phyloP scores from a whole-genome alignment of 768 basidiomycete species.

The Macrolepiota dolichaula region DNA sequence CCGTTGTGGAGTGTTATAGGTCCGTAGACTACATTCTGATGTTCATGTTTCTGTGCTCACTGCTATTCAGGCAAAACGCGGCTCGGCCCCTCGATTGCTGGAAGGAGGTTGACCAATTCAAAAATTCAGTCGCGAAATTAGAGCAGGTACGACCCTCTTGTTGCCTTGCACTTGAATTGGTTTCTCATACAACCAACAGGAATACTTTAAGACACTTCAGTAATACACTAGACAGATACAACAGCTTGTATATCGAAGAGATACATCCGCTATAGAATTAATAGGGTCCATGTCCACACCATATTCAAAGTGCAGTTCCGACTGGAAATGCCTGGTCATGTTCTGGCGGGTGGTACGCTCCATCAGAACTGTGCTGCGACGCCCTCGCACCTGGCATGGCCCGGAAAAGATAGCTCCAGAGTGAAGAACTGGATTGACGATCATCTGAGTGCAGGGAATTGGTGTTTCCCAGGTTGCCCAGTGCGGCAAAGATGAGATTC shows the following conservation, averaged over 20 bases:
- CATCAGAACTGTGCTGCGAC: constrained; percentile 6
- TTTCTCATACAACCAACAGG: constrained; percentile 31
- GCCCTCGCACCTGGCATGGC: constrained; percentile 4
- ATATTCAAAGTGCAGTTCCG: constrained; percentile 12
- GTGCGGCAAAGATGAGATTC: constrained; percentile 34
- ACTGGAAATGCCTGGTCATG: constrained; percentile 6
- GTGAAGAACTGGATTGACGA: constrained; percentile 18
- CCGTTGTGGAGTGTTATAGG: constrained; percentile 76
- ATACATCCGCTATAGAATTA: not conserved
- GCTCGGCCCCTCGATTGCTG: constrained; percentile 68
- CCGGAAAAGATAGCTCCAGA: constrained; percentile 16
- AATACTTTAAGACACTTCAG: constrained; percentile 60
- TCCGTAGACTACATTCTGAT: constrained; percentile 27
- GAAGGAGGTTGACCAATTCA: constrained; percentile 70
- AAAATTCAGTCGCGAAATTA: constrained; percentile 58
- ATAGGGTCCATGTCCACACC: not conserved
- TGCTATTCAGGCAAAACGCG: constrained; percentile 42
- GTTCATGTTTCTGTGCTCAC: not conserved
- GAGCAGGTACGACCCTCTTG: constrained; percentile 54
- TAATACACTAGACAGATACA: constrained; percentile 21
- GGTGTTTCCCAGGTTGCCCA: constrained; percentile 21
- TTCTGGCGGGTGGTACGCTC: not conserved
- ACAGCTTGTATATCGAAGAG: not conserved
- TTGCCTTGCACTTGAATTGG: not conserved
- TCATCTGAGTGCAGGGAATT: constrained; percentile 16